phyloP scores from a whole-genome alignment of 2,329 filamentous ascomycete species.

The Neopestalotiopsis rosae region DNA sequence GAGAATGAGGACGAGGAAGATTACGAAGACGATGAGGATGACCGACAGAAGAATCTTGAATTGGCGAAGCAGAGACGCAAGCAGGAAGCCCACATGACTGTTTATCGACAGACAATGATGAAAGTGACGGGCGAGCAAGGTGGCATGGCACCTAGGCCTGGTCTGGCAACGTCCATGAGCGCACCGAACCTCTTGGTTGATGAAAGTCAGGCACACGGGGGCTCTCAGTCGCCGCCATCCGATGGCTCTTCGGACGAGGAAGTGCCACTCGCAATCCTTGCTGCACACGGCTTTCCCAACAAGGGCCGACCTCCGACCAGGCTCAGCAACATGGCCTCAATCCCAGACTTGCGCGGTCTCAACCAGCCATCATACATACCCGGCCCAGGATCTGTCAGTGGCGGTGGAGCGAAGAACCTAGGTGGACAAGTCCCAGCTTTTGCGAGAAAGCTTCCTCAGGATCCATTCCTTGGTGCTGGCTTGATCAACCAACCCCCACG shows the following conservation, averaged over 20 bases:
- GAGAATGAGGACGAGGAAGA: conserved; percentile 53
- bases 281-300: conserved; percentile 86
- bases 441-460: conserved; percentile 79
- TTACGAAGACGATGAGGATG: conserved; percentile 72
- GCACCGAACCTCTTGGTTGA: conserved; percentile 61
- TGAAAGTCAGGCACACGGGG: conserved; percentile 36
- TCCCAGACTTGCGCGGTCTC: conserved; percentile 71
- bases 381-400: conserved; percentile 62
- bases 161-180: conserved; percentile 63
- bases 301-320: conserved; percentile 77
- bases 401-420: conserved; percentile 46
- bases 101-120: conserved; percentile 96
- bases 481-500: conserved; percentile 74
- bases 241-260: conserved; percentile 82
- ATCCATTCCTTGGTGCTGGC: conserved; percentile 83
- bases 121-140: conserved; percentile 83
- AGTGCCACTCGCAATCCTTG: conserved; percentile 82
- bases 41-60: conserved; percentile 75
- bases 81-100: conserved; percentile 87
- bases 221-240: conserved; percentile 43
- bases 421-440: conserved; percentile 74
- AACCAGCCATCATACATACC: conserved; percentile 50
- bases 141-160: conserved; percentile 55
- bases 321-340: conserved; percentile 68
- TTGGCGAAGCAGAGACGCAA: conserved; percentile 79